Base-by-base conservation (phyloP, 768 basidiomycete genomes). In the Cystofilobasidium bisporidii region DNA sequence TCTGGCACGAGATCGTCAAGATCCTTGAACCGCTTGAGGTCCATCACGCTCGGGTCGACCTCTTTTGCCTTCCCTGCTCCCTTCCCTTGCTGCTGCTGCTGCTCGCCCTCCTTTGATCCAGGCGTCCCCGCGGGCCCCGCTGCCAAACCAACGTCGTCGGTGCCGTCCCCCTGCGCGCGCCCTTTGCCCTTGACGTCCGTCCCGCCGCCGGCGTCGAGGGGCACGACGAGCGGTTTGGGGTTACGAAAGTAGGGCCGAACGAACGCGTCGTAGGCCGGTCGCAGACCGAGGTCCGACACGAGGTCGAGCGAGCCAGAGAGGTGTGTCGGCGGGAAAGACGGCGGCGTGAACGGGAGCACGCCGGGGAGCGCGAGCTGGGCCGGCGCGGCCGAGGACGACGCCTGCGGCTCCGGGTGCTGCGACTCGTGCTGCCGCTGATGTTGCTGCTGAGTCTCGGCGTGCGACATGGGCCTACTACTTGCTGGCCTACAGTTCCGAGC, bases 241-340 rank as follows among this genome's bases (percentile, higher is more conserved):
- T 63, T 63, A 12, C 63, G 45, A 40, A 69, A 69, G 57, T 64
- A 69, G 9, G 68, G 68, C 11, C 68, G 68, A 30, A 69, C 68
- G 45, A 59, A 69, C 43, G 48, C n/a, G 63, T 69, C 68, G 63
- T 69, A 69, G 3, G 68, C 48, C 6, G 63, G 47, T 11, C 63
- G 63, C 43, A 69, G 62, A 20, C 38, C 55, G 33, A 69, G 68
- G 30, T 53, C 56, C 2, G 63, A 32, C 26, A 69, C 30, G 18
- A 69, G 62, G 63, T 69, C 68, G 30, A 60, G 48, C 36, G 68
- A 64, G 43, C 68, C 68, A 2, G 68, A 33, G 28, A 69, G 63
- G 50, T 63, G 63, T 4, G 53, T 53, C 41, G 43, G 45, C 24
- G 64, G 57, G 45, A 60, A 38, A 2, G 58, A 33, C 33, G 59